Evolutionary conservation across 2,329 filamentous ascomycete species (phyloP).

Genomic region (Bimuria novae-zelandiae): DNA sequence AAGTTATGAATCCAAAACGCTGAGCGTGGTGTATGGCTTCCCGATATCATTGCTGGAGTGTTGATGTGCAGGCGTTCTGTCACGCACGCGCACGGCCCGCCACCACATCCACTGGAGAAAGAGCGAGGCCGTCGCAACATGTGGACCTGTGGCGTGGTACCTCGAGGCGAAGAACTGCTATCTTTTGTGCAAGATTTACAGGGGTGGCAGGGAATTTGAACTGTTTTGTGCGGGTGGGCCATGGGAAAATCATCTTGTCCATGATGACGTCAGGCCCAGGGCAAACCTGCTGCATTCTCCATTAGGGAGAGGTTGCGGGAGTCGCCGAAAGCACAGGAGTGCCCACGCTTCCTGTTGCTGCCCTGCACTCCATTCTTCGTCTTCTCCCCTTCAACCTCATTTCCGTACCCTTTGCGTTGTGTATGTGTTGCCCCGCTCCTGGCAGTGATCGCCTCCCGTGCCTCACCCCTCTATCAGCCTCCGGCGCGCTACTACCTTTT

Average conservation of each 20-base stretch:
- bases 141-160: too few species aligned
- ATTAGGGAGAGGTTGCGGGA: not conserved
- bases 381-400: conserved; percentile 17
- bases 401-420: conserved; percentile 1
- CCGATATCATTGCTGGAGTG: too few species aligned
- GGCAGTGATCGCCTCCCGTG: conserved; percentile 35
- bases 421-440: conserved; percentile 19
- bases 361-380: conserved; percentile 8
- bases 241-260: conserved; percentile 20
- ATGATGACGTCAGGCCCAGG: conserved; percentile 17
- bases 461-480: conserved; percentile 21
- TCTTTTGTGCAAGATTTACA: not conserved
- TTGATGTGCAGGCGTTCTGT: too few species aligned
- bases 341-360: not conserved
- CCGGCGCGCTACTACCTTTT: conserved; percentile 9
- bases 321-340: not conserved
- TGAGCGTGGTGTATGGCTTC: too few species aligned
- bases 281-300: not conserved
- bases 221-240: not conserved
- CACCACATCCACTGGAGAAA: too few species aligned
- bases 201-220: not conserved
- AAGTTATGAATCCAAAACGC: too few species aligned
- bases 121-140: too few species aligned
- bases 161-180: too few species aligned
- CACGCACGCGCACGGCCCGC: too few species aligned